phyloP scores from a whole-genome alignment of 208 protist species.

The Crithidia mellificae region DNA sequence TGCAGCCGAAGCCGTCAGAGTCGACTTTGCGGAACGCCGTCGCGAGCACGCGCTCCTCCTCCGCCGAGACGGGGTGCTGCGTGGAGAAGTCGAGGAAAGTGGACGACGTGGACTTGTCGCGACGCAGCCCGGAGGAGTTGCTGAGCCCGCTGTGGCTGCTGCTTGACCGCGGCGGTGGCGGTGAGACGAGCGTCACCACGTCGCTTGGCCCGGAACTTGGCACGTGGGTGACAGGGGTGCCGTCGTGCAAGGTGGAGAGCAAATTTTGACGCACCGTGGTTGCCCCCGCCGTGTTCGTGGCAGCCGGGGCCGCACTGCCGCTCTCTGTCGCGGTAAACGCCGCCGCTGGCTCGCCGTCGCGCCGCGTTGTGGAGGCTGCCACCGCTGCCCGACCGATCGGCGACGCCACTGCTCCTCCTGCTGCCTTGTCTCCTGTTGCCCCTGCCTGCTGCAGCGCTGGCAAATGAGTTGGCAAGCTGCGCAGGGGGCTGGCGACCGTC shows the following conservation, averaged over 20 bases:
- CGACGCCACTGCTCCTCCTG: not conserved
- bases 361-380: too few relatives aligned
- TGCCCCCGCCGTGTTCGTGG: not conserved
- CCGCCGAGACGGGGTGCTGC: conserved; percentile 48
- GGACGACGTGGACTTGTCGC: conserved; percentile 15
- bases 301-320: too few relatives aligned
- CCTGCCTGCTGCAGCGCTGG: not conserved
- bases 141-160: conserved; percentile 3
- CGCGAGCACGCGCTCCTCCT: conserved; percentile 74
- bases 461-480: not conserved
- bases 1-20: conserved; percentile 76
- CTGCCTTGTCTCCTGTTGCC: not conserved
- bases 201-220: not conserved
- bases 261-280: not conserved
- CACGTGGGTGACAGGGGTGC: not conserved
- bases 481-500: conserved; percentile 3
- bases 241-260: not conserved
- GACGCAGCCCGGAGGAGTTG: not conserved
- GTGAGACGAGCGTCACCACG: too few relatives aligned
- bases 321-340: too few relatives aligned
- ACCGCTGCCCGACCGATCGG: not conserved
- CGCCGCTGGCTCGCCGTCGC: not conserved
- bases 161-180: not conserved
- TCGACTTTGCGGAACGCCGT: conserved; percentile 81
- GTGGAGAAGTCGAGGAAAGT: conserved; percentile 72